Evolutionary conservation across 352 stramenopile species (phyloP).

Genomic region (Peronosclerospora sorghi): DNA sequence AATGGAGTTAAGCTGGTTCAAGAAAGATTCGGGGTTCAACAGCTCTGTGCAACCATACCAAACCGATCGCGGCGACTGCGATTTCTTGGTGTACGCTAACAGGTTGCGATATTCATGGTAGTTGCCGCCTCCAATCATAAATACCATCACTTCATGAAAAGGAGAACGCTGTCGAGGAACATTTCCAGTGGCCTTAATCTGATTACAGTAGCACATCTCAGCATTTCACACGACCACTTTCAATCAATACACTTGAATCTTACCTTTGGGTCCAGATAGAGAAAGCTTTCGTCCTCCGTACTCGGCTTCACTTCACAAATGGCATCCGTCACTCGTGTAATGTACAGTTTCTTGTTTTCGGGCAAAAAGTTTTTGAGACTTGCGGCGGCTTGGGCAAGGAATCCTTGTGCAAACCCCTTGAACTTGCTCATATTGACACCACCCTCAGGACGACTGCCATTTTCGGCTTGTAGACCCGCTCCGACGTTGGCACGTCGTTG

Average conservation of each 20-base stretch:
- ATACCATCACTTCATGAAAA: slow-evolving; percentile 78
- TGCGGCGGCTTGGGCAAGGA: slow-evolving; percentile 63
- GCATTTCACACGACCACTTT: no score
- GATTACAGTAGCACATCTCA: background rate
- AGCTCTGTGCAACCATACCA: slow-evolving; percentile 87
- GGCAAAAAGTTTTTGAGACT: slow-evolving; percentile 84
- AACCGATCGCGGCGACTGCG: slow-evolving; percentile 54
- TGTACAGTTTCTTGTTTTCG: slow-evolving; percentile 81
- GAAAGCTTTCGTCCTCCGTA: slow-evolving; percentile 73
- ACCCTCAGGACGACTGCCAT: slow-evolving; percentile 14
- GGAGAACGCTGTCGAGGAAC: slow-evolving; percentile 66
- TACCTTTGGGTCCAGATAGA: slow-evolving; percentile 83
- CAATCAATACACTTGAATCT: no score
- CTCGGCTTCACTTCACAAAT: slow-evolving; percentile 74
- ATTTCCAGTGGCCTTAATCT: slow-evolving; percentile 65
- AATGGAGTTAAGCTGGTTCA: slow-evolving; percentile 74
- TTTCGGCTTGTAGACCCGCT: slow-evolving; percentile 28
- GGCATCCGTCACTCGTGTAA: slow-evolving; percentile 69
- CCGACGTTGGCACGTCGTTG: slow-evolving; percentile 68
- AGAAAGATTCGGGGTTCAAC: slow-evolving; percentile 81
- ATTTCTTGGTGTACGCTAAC: slow-evolving; percentile 65
- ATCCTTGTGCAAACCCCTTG: slow-evolving; percentile 73
- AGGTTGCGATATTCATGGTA: slow-evolving; percentile 86
- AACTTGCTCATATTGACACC: slow-evolving; percentile 75
- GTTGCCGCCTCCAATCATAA: slow-evolving; percentile 82